phyloP scores from a whole-genome alignment of 768 basidiomycete genomes.

The Rubroboletus pulcherrimus region DNA sequence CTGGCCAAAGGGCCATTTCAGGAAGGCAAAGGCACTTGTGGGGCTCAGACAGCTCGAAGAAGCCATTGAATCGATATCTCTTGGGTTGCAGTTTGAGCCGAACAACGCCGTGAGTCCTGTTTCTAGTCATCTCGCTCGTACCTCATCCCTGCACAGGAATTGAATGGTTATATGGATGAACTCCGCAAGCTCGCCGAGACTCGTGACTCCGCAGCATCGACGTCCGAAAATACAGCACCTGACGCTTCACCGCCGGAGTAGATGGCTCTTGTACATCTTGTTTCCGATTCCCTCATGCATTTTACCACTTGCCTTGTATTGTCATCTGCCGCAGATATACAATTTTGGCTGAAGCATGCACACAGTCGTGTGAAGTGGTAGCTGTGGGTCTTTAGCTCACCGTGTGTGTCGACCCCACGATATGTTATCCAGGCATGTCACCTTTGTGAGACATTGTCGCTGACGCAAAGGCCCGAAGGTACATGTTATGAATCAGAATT shows the following conservation, averaged over 20 bases:
- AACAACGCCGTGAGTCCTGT: slow-evolving; percentile 46
- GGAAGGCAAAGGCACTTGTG: slow-evolving; percentile 85
- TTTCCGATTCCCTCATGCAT: not conserved
- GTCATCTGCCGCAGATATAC: slow-evolving; percentile 1
- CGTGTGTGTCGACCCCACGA: not conserved
- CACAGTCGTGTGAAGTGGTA: not conserved
- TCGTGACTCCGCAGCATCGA: slow-evolving; percentile 3
- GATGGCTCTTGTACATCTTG: not conserved
- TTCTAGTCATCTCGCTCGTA: not conserved
- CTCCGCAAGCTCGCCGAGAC: slow-evolving; percentile 23
- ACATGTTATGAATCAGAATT: not conserved
- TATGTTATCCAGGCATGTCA: not conserved
- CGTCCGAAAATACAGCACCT: not conserved
- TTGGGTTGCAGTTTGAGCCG: slow-evolving; percentile 85
- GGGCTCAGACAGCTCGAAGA: slow-evolving; percentile 67
- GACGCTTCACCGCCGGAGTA: slow-evolving; percentile 10
- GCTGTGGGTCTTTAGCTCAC: not conserved
- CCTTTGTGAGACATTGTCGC: not conserved
- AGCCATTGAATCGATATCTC: slow-evolving; percentile 74
- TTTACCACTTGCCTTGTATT: slow-evolving; percentile 6
- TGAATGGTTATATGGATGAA: slow-evolving; percentile 32
- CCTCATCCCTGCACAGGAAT: slow-evolving; percentile 24
- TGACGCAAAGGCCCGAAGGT: not conserved
- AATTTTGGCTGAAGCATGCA: not conserved
- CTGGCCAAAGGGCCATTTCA: slow-evolving; percentile 96